These are phyloP conservation scores for Hygrocybe punicea DNA, from an alignment of 768 basidiomycete genomes.

Conservation along the genomic window DNA sequence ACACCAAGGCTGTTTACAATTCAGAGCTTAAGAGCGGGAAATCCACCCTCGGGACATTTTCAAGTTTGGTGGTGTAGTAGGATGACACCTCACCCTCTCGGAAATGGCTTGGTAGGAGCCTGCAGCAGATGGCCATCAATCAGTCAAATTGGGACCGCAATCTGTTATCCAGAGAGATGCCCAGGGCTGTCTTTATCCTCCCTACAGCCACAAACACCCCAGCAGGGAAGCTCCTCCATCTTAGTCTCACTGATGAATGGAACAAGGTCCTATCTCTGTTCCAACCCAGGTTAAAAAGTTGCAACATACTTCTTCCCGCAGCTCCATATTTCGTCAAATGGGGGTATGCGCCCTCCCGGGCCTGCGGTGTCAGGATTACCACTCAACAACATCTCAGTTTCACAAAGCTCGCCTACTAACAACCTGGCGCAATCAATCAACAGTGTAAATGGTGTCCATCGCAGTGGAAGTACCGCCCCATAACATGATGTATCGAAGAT, in stretches of 20 bases:
- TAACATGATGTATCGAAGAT: slow-evolving; percentile 44
- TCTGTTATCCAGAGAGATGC: slow-evolving; percentile 34
- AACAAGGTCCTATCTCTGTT: slow-evolving; percentile 56
- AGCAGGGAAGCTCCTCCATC: slow-evolving; percentile 9
- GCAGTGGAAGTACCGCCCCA: slow-evolving; percentile 45
- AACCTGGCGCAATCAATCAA: slow-evolving; percentile 34
- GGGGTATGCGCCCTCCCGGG: slow-evolving; percentile 49
- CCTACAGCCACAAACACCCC: slow-evolving; percentile 11
- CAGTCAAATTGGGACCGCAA: slow-evolving; percentile 46
- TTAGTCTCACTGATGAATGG: slow-evolving; percentile 32
- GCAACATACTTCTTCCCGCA: slow-evolving; percentile 56
- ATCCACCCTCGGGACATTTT: too few species aligned
- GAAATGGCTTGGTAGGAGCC: too few species aligned
- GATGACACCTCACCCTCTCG: too few species aligned
- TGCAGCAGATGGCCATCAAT: slow-evolving; percentile 45
- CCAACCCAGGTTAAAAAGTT: slow-evolving; percentile 61
- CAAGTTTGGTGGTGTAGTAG: too few species aligned
- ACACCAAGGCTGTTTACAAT: too few species aligned
- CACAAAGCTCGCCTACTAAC: slow-evolving; percentile 41
- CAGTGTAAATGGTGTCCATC: slow-evolving; percentile 35
- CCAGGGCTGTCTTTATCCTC: slow-evolving; percentile 25
- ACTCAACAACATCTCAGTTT: slow-evolving; percentile 25
- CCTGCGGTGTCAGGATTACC: slow-evolving; percentile 29
- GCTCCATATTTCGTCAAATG: slow-evolving; percentile 59
- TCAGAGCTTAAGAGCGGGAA: too few species aligned